phyloP scores from a whole-genome alignment of 768 basidiomycete species.

The Punctularia strigosozonata region DNA sequence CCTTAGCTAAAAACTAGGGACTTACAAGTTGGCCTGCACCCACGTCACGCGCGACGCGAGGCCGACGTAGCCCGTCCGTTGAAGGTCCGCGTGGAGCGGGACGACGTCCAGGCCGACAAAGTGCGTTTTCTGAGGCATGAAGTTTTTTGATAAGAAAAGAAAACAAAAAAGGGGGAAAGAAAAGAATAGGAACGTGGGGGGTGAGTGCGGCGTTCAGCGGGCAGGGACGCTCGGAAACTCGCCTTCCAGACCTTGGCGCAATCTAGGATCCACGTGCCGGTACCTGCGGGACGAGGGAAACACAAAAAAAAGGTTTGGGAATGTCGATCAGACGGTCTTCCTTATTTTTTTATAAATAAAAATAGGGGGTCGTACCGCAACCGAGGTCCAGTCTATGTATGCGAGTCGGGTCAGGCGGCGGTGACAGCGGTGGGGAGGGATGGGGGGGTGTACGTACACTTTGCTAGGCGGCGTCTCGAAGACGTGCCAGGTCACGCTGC shows the following conservation, averaged over 20 bases:
- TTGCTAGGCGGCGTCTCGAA: slow-evolving; percentile 46
- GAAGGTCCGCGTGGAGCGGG: slow-evolving; percentile 59
- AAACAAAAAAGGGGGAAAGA: background rate
- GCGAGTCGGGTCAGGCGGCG: no score
- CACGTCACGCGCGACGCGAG: slow-evolving; percentile 53
- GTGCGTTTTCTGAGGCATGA: slow-evolving; percentile 30
- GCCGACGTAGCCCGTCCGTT: slow-evolving; percentile 42
- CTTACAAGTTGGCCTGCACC: slow-evolving; percentile 66
- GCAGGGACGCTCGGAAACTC: slow-evolving; percentile 6
- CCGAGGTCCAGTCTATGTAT: slow-evolving; percentile 58
- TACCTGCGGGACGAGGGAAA: slow-evolving; percentile 41
- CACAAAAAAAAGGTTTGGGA: no score
- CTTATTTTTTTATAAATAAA: no score
- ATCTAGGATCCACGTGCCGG: slow-evolving; percentile 64
- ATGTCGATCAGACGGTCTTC: no score
- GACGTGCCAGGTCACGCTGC: slow-evolving; percentile 53
- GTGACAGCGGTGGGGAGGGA: slow-evolving; percentile 2
- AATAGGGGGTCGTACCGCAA: slow-evolving; percentile 37
- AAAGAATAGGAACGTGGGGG: background rate
- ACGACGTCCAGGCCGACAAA: slow-evolving; percentile 67
- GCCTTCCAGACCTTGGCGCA: slow-evolving; percentile 57
- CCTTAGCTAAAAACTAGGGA: slow-evolving; percentile 6
- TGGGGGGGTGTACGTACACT: slow-evolving; percentile 34
- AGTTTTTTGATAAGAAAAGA: background rate
- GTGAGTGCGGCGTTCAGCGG: no score